These are phyloP conservation scores for Medicago ruthenica DNA, from an alignment of 306 rosid species.

Conservation along the genomic window DNA sequence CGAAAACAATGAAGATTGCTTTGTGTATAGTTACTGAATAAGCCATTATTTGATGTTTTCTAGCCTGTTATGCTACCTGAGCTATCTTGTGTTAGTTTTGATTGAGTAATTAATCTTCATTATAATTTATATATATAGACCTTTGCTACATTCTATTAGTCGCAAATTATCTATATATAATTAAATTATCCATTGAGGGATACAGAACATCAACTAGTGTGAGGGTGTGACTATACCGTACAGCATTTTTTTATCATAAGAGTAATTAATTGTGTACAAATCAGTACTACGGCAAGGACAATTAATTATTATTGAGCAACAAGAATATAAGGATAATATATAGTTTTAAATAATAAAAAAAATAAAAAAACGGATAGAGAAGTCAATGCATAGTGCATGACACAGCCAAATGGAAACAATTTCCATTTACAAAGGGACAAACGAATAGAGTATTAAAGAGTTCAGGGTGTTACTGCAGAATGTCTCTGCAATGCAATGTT, in stretches of 20 bases:
- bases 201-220: constrained; percentile 4
- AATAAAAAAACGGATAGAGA: background rate
- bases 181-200: background rate
- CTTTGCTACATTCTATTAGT: background rate
- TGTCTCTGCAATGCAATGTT: too few relatives aligned
- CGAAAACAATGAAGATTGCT: constrained; percentile 28
- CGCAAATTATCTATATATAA: background rate
- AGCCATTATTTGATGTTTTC: constrained; percentile 13
- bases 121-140: background rate
- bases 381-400: constrained; percentile 9
- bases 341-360: background rate
- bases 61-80: background rate
- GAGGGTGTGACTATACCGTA: background rate
- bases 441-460: background rate
- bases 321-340: background rate
- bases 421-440: background rate
- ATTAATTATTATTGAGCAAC: background rate
- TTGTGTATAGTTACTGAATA: constrained; percentile 34
- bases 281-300: constrained; percentile 20
- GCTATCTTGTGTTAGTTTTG: background rate
- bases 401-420: background rate
- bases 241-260: background rate
- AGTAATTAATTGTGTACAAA: constrained; percentile 7
- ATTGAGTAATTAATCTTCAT: constrained; percentile 1
- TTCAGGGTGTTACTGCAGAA: too few relatives aligned